Evolutionary conservation across 345 rosid genomes (phyloP), one percentile per base, ranked within the genome.

Genomic region (Nephelium lappaceum): DNA sequence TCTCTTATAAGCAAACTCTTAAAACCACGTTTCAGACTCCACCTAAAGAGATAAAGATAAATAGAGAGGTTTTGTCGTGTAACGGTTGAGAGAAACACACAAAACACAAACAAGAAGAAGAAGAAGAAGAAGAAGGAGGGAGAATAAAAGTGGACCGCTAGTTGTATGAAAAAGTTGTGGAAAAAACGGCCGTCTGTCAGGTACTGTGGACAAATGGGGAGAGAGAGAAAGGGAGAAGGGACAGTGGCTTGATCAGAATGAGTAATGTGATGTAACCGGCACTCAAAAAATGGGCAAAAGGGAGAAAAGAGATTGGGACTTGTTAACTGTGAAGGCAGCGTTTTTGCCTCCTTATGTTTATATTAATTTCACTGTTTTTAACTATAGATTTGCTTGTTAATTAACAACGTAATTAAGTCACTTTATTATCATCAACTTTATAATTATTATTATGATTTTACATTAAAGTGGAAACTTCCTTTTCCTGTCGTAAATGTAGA

Each of bases 251-350:
- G 71, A 19, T 67, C 15, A 67, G 49, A 19, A 23, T 60, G 14
- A 7, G 14, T 60, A n/a, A 18, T 53, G n/a, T 53, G 18, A 60
- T 60, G 64, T 60, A 60, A 60, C 25, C 21, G 64, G 64, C 11
- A 60, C 64, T 19, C 64, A 60, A 21, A 60, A 60, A 7, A 70
- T 14, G 24, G 61, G 76, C 80, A 81, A 75, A 82, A 82, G 78
- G 69, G 75, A 81, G 83, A 25, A 82, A 80, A 74, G 75, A 73
- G 85, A 82, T 55, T 21, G 79, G 78, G 82, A 85, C 87, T 83
- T 79, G 92, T 84, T 75, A 84, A 79, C 79, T 64, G 79, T 82
- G 79, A 79, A 84, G 77, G 79, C 25, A 60, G 69, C 76, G 66
- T 31, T 31, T 80, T 81, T 75, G 75, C 65, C 18, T n/a, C 39